Conservation (phyloP, 2,329 filamentous ascomycete species). For the Aspergillus felis region DNA sequence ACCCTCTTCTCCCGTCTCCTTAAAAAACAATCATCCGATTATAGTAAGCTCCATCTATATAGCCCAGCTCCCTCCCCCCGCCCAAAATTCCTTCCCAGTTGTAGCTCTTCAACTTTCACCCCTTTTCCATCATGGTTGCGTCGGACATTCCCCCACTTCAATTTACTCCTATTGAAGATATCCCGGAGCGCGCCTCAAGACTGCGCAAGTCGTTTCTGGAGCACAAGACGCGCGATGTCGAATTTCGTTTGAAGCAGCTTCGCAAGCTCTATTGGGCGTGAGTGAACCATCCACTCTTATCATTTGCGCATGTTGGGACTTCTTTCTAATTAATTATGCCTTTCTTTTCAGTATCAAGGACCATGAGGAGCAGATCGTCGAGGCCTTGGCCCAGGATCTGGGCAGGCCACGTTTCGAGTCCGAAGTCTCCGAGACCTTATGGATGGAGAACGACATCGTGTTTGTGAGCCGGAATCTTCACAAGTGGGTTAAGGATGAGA, state of each 20-base stretch:
- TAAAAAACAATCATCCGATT: not conserved
- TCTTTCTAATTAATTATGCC: conserved; percentile 10
- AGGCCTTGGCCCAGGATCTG: conserved; percentile 74
- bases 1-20: not conserved
- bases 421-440: conserved; percentile 69
- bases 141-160: conserved; percentile 47
- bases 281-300: conserved; percentile 16
- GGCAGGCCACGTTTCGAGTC: conserved; percentile 74
- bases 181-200: conserved; percentile 58
- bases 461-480: conserved; percentile 73
- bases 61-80: not conserved
- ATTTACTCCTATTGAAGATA: conserved; percentile 62
- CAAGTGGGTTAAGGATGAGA: conserved; percentile 80
- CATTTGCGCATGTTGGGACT: not conserved
- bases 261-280: conserved; percentile 91
- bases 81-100: not conserved
- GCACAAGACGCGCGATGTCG: conserved; percentile 75
- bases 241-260: conserved; percentile 80
- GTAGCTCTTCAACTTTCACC: not conserved
- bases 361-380: conserved; percentile 66
- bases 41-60: not conserved
- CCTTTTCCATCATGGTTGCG: conserved; percentile 27
- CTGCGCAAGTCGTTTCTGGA: conserved; percentile 68
- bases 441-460: conserved; percentile 76
- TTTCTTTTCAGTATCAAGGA: conserved; percentile 58